A percentile compares a stretch with the other conserved stretches of the same genome.
These are phyloP conservation scores for Apiospora marii DNA, from an alignment of 2,329 filamentous ascomycete species.

Conservation along the genomic window DNA sequence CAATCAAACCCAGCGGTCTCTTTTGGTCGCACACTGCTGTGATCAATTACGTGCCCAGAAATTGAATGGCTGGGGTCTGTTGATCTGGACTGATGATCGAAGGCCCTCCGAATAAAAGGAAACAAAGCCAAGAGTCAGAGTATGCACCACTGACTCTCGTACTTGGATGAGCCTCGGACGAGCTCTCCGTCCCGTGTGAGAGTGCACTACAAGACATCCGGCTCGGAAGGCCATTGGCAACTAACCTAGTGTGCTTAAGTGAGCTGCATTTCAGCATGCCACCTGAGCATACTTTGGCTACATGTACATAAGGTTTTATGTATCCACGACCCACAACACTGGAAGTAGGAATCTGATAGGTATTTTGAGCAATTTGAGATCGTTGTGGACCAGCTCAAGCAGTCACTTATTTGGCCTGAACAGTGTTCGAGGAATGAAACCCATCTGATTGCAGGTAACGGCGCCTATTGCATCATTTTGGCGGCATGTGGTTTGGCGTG, in stretches of 20 bases:
- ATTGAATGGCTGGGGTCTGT: neutral
- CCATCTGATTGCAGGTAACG: too few relatives aligned
- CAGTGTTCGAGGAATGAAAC: neutral
- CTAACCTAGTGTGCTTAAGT: neutral
- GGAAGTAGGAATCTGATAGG: too few relatives aligned
- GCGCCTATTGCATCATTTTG: neutral
- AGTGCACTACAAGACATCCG: neutral
- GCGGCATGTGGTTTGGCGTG: neutral
- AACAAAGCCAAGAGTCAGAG: constrained; percentile 5
- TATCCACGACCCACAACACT: neutral
- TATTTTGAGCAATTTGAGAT: too few relatives aligned
- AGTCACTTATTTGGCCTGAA: neutral
- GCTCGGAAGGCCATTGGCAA: neutral
- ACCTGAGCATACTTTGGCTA: neutral
- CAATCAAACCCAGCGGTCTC: neutral
- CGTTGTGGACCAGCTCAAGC: too few relatives aligned
- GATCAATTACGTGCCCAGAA: neutral
- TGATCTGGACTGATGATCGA: neutral
- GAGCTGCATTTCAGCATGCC: too few relatives aligned
- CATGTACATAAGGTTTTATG: too few relatives aligned
- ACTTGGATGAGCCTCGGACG: neutral
- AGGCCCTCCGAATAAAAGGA: neutral
- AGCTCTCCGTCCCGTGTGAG: neutral
- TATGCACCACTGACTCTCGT: neutral
- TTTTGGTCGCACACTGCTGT: neutral